Base-by-base conservation (phyloP, 108 stramenopile genomes). In the Poteriospumella lacustris region DNA sequence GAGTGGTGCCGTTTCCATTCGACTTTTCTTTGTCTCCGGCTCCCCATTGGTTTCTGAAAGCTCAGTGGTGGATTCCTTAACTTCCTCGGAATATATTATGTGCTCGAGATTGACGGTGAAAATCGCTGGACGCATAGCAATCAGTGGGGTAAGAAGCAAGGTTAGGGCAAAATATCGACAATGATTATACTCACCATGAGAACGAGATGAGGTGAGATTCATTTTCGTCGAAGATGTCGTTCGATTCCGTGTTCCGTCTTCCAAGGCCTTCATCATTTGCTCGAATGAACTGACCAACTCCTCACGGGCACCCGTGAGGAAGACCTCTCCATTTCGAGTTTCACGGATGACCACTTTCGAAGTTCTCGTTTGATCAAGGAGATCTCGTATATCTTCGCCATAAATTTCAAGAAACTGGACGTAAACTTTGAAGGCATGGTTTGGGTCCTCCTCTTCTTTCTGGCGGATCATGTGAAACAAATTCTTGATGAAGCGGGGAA, bases 321-420 rank as follows among this genome's bases (percentile, higher is more conserved):
- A 79, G 73, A 86, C 81, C 39, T 83, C 82, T 9, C 85, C 85
- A 43, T 75, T 78, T 43, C 79, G 43, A 39, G 68, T 84, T 58
- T 86, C 85, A 0, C 85, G 79, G 34, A 87, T 82, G 43, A 68
- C 76, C 12, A 84, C 83, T 36, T 75, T 75, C 3, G 82, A 82
- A n/a, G 59, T 64, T 39, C 83, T 79, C 19, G 83, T 78, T 47
- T 84, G 86, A 60, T 86, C 85, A 1, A 87, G 83, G 0, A 87
- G 79, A 58, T 87, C 86, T 39, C 83, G 76, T 0, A 87, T 84
- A 52, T 87, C 86, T 42, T 87, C 87, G 1, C 87, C 87, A 56
- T 87, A 87, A 36, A 87, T 79, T 59, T 87, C 87, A 0, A 87
- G 79, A 78, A 87, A 87, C 69, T 87, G 87, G 24, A 85, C 80